Conservation (phyloP, 805 yeast species). For the Deakozyma indianensis region DNA sequence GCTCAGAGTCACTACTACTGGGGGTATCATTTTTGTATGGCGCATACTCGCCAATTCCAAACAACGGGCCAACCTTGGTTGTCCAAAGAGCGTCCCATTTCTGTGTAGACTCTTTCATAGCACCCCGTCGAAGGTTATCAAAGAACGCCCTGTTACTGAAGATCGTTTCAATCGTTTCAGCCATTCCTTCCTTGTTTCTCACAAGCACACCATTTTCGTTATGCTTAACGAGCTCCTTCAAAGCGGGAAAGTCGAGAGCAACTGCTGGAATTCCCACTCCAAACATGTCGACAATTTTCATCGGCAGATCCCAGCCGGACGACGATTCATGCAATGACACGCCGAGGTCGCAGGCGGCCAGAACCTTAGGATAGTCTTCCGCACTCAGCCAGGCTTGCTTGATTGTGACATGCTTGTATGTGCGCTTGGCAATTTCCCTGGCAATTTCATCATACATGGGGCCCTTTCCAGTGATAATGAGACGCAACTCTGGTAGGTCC, state of each 20-base stretch:
- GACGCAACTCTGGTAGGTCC: slow-evolving; percentile 35
- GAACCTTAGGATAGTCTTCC: slow-evolving; percentile 64
- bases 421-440: slow-evolving; percentile 28
- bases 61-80: slow-evolving; percentile 28
- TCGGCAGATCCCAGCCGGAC: slow-evolving; percentile 88
- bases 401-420: slow-evolving; percentile 37
- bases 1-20: slow-evolving; percentile 5
- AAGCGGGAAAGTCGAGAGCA: slow-evolving; percentile 61
- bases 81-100: slow-evolving; percentile 78
- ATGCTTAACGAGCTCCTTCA: slow-evolving; percentile 60
- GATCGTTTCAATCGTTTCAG: slow-evolving; percentile 25
- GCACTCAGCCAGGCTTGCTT: slow-evolving; percentile 61
- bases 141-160: slow-evolving; percentile 20
- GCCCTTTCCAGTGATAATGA: slow-evolving; percentile 95
- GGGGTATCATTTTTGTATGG: background rate
- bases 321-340: slow-evolving; percentile 83
- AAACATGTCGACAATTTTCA: slow-evolving; percentile 93
- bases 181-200: slow-evolving; percentile 28
- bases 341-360: slow-evolving; percentile 74
- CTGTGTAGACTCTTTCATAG: slow-evolving; percentile 46
- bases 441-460: slow-evolving; percentile 52
- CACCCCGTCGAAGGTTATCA: slow-evolving; percentile 44
- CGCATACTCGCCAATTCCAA: slow-evolving; percentile 21
- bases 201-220: slow-evolving; percentile 57
- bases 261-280: slow-evolving; percentile 93